Percentiles rank a stretch among this genome's conserved stretches.
phyloP scores from a whole-genome alignment of 73 alveolate genomes.

The Paramecium pentaurelia region DNA sequence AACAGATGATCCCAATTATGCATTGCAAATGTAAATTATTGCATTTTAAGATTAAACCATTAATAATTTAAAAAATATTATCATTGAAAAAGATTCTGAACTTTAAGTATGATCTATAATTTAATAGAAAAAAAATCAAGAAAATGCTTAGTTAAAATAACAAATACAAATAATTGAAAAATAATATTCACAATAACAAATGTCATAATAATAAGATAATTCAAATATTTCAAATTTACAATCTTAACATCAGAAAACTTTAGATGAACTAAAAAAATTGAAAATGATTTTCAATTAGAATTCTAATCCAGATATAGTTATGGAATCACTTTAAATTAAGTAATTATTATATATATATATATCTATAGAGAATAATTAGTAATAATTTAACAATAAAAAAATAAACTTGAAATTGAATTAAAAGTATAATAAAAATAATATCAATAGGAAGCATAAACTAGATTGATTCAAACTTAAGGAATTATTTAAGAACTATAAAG shows the following conservation, averaged over 20 bases:
- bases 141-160: neutral
- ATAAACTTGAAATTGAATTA: neutral
- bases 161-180: neutral
- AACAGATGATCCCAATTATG: neutral
- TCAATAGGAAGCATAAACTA: neutral
- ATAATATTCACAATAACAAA: neutral
- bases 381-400: neutral
- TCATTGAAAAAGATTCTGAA: neutral
- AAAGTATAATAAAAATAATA: neutral
- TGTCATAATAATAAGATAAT: neutral
- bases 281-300: neutral
- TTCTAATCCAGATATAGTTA: neutral
- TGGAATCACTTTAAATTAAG: neutral
- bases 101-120: neutral
- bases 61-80: neutral
- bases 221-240: neutral
- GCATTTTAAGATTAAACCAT: conserved; percentile 25
- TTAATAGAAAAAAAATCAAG: neutral
- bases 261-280: neutral
- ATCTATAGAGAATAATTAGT: neutral
- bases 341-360: neutral
- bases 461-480: neutral
- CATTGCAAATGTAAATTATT: conserved; percentile 24
- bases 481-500: neutral
- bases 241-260: neutral